Percentiles rank a stretch among this genome's conserved stretches.
These are phyloP conservation scores for Alloteropsis angusta DNA, from an alignment of 202 grass and related monocot genomes.

Conservation along the genomic window DNA sequence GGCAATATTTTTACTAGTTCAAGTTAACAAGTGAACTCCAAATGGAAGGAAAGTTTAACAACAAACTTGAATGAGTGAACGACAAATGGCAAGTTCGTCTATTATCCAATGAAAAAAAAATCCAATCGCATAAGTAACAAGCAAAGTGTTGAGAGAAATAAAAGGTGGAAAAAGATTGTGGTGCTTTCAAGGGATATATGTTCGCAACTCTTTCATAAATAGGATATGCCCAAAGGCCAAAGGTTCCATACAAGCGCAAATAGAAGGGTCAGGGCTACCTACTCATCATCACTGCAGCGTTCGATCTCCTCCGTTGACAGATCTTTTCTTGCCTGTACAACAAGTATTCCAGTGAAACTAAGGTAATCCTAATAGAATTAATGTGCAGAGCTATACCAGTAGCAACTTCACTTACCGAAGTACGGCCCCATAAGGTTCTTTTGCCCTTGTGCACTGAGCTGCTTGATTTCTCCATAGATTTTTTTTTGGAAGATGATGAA, in stretches of 20 bases:
- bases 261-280: constrained; percentile 23
- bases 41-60: constrained; percentile 3
- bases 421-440: constrained; percentile 72
- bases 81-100: neutral
- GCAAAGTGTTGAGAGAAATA: neutral
- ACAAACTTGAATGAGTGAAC: constrained; percentile 7
- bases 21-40: constrained; percentile 14
- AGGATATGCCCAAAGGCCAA: constrained; percentile 1
- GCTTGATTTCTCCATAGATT: constrained; percentile 46
- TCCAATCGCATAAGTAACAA: neutral
- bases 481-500: constrained; percentile 38
- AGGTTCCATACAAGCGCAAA: neutral
- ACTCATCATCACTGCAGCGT: constrained; percentile 71
- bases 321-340: constrained; percentile 91
- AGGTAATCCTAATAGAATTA: constrained; percentile 23
- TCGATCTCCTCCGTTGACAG: constrained; percentile 77
- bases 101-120: neutral
- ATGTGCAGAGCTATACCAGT: constrained; percentile 14
- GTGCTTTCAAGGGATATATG: neutral
- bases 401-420: constrained; percentile 63
- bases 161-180: neutral
- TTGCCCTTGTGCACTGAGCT: constrained; percentile 35
- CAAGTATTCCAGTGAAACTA: constrained; percentile 18
- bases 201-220: constrained; percentile 6
- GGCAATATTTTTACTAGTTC: neutral